phyloP scores from a whole-genome alignment of 2,329 filamentous ascomycete genomes.

The Paracamarosporium sp. region DNA sequence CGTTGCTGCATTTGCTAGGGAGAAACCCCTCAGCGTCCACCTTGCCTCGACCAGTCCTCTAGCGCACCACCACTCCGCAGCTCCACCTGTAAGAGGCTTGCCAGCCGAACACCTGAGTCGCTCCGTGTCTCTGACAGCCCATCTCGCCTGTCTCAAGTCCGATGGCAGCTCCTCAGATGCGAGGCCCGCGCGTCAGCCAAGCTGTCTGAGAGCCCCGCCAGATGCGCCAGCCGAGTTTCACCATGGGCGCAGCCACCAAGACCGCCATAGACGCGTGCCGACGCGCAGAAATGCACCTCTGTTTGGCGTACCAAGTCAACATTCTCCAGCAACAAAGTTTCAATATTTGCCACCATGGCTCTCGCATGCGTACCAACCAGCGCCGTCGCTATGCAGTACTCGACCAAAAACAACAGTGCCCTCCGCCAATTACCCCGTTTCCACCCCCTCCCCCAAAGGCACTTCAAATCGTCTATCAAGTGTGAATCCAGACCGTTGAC shows the following conservation, averaged over 20 bases:
- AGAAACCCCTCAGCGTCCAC: not conserved
- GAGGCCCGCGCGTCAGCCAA: constrained; percentile 13
- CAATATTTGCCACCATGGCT: not conserved
- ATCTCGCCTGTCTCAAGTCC: constrained; percentile 16
- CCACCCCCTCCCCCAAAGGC: not conserved
- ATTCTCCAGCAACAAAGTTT: not conserved
- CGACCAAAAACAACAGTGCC: constrained; percentile 6
- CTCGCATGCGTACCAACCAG: constrained; percentile 14
- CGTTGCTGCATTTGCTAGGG: not conserved
- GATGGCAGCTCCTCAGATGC: not conserved
- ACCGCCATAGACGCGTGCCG: constrained; percentile 19
- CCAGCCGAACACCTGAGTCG: constrained; percentile 7
- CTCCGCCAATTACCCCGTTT: not conserved
- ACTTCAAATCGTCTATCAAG: constrained; percentile 11
- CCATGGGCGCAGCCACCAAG: constrained; percentile 5
- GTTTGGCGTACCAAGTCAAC: not conserved
- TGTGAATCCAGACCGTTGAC: constrained; percentile 2
- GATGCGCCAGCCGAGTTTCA: constrained; percentile 24
- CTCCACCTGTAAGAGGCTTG: not conserved
- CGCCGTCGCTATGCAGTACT: constrained; percentile 42
- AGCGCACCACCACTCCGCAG: not conserved
- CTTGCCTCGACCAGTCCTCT: not conserved
- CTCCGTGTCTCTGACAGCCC: constrained; percentile 5
- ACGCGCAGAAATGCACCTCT: not conserved
- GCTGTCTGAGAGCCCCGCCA: constrained; percentile 14